These are phyloP conservation scores for Candida xiaguanensis DNA, from an alignment of 805 yeast species.

Conservation along the genomic window DNA sequence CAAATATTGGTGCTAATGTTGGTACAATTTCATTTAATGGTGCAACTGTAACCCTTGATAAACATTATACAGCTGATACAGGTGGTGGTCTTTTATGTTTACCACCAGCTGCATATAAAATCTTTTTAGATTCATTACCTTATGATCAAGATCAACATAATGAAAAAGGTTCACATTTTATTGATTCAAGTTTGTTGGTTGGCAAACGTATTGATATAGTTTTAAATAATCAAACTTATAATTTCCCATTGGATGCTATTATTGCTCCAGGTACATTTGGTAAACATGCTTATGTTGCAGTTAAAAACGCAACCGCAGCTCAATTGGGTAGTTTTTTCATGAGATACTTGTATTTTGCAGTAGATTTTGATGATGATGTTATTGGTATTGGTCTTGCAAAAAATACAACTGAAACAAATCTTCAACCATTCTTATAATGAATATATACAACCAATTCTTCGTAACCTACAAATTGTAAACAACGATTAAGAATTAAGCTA, in stretches of 20 bases:
- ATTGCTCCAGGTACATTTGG: not conserved
- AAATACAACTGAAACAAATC: not conserved
- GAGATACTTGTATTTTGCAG: not conserved
- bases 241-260: not conserved
- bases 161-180: no score
- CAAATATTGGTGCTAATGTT: no score
- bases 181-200: not conserved
- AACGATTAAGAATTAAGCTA: no score
- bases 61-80: not conserved
- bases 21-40: no score
- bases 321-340: not conserved
- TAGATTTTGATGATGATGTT: not conserved
- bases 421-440: no score
- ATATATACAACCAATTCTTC: no score
- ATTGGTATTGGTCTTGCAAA: not conserved
- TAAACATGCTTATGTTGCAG: not conserved
- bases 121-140: no score
- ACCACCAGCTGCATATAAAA: not conserved
- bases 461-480: no score
- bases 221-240: not conserved
- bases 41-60: no score
- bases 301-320: not conserved
- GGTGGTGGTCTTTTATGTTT: no score
- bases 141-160: not conserved
- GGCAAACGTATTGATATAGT: not conserved